A percentile compares a stretch with the other conserved stretches of the same genome.
Conservation (phyloP, 1,139 yeast genomes). For the Casaregolazyma lundiana region DNA sequence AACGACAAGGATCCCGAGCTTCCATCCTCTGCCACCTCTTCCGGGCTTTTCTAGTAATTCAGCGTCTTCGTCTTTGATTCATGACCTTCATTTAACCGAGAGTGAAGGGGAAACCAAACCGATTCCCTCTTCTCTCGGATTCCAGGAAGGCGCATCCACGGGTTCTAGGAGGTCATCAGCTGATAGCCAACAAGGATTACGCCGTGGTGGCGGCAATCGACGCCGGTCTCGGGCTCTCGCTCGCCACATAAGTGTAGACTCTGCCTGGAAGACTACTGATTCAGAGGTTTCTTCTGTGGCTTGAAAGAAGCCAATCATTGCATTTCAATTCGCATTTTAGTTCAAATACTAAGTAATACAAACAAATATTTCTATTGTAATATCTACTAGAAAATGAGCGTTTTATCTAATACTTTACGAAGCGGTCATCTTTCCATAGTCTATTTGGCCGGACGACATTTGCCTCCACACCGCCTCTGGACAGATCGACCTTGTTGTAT, state of each 20-base stretch:
- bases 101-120: neutral
- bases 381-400: neutral
- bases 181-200: constrained; percentile 10
- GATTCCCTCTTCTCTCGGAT: constrained; percentile 6
- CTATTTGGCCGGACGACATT: constrained; percentile 14
- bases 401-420: constrained; percentile 2
- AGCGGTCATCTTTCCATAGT: constrained; percentile 15
- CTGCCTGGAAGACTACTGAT: constrained; percentile 11
- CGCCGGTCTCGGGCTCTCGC: constrained; percentile 16
- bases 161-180: constrained; percentile 4
- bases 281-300: constrained; percentile 9
- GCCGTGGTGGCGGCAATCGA: constrained; percentile 19
- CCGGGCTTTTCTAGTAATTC: neutral
- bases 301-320: neutral
- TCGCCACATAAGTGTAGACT: constrained; percentile 9
- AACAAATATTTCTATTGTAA: neutral
- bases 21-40: neutral
- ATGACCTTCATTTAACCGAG: neutral
- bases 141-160: neutral
- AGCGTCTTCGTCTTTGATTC: neutral
- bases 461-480: constrained; percentile 15
- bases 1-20: neutral
- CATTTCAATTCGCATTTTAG: neutral
- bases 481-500: constrained; percentile 35
- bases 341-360: neutral